Conservation (phyloP, 2,329 filamentous ascomycete species). For the Bretziella fagacearum region DNA sequence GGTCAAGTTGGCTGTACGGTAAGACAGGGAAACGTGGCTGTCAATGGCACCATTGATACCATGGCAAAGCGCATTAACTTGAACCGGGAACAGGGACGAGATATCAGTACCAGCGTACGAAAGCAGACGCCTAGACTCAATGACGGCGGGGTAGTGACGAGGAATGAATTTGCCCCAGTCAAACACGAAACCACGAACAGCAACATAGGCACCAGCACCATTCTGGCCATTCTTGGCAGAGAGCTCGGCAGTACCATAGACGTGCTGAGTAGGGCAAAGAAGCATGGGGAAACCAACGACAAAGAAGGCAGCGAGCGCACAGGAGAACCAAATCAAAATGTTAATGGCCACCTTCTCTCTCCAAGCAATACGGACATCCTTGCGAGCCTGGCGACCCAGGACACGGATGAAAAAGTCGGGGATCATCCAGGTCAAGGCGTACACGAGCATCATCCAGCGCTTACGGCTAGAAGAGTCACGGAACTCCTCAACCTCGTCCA, state of each 20-base stretch:
- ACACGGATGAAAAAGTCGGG: constrained; percentile 68
- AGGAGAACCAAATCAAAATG: constrained; percentile 85
- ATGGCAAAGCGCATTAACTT: constrained; percentile 80
- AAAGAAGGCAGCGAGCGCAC: constrained; percentile 65
- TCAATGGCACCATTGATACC: constrained; percentile 51
- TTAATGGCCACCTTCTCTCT: constrained; percentile 97
- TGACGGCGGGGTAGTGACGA: constrained; percentile 55
- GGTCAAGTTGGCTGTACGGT: constrained; percentile 58
- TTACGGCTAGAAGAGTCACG: constrained; percentile 64
- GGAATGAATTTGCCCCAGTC: constrained; percentile 59
- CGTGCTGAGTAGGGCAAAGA: constrained; percentile 81
- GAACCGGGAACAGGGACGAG: constrained; percentile 79
- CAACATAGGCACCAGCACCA: constrained; percentile 47
- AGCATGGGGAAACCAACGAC: constrained; percentile 73
- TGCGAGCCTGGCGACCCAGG: constrained; percentile 72
- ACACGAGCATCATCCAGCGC: constrained; percentile 78
- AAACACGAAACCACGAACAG: constrained; percentile 81
- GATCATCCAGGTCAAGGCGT: constrained; percentile 66
- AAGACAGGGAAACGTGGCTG: constrained; percentile 67
- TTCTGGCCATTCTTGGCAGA: constrained; percentile 55
- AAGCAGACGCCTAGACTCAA: constrained; percentile 40
- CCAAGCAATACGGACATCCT: constrained; percentile 87
- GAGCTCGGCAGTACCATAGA: constrained; percentile 67
- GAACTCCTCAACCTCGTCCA: constrained; percentile 79
- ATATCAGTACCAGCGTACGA: constrained; percentile 79